Conservation (phyloP, 768 basidiomycete genomes). For the Lyophyllum atratum region DNA sequence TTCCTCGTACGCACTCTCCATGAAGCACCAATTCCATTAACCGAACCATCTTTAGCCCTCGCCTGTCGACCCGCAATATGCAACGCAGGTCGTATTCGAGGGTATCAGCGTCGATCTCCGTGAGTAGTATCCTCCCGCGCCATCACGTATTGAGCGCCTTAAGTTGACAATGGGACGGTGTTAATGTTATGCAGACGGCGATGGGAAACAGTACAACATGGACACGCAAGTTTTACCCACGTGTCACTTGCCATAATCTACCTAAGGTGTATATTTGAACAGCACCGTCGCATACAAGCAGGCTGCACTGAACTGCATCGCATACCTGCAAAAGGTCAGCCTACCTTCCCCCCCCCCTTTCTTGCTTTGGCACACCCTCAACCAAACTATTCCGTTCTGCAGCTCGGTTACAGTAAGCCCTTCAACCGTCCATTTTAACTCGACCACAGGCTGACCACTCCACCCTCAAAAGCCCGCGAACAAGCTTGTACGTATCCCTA, state of each 20-base stretch:
- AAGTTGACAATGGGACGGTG: no score
- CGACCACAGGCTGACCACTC: background rate
- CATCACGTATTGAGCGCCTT: no score
- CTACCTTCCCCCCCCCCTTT: no score
- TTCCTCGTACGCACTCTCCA: slow-evolving; percentile 53
- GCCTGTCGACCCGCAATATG: slow-evolving; percentile 74
- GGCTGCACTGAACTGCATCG: slow-evolving; percentile 75
- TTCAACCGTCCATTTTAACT: background rate
- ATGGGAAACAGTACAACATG: slow-evolving; percentile 78
- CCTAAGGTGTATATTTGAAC: background rate
- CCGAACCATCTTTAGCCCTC: slow-evolving; percentile 50
- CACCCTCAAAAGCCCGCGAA: slow-evolving; percentile 55
- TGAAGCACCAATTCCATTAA: background rate
- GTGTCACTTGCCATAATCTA: background rate
- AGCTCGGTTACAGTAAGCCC: slow-evolving; percentile 73
- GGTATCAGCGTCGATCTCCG: slow-evolving; percentile 74
- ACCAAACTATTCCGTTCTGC: background rate
- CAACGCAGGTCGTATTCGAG: slow-evolving; percentile 76
- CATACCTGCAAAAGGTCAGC: slow-evolving; percentile 66
- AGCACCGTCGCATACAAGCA: slow-evolving; percentile 81
- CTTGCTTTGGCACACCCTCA: background rate
- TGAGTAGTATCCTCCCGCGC: no score
- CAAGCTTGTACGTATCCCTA: slow-evolving; percentile 58
- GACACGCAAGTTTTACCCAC: slow-evolving; percentile 50
- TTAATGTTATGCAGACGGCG: no score